Conservation (phyloP, 2,329 filamentous ascomycete genomes). For the Rasamsonia emersonii region DNA sequence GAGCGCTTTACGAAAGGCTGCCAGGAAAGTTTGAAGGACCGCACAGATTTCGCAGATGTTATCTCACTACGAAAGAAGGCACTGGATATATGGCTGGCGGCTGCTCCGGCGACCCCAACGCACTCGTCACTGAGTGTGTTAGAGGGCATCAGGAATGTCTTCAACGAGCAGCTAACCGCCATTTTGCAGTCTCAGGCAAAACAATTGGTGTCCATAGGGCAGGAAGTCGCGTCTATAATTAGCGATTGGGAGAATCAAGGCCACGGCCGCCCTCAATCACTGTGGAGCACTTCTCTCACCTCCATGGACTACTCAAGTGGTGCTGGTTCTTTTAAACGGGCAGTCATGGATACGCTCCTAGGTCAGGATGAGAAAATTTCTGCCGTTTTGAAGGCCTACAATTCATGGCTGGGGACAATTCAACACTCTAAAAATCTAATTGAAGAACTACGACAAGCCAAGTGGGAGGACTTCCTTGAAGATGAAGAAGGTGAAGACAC, state of each 20-base stretch:
- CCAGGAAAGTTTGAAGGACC: slow-evolving; percentile 48
- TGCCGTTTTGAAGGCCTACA: slow-evolving; percentile 54
- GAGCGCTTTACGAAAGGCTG: slow-evolving; percentile 55
- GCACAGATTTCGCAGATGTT: slow-evolving; percentile 59
- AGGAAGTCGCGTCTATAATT: slow-evolving; percentile 54
- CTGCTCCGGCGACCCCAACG: slow-evolving; percentile 51
- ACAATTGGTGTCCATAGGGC: slow-evolving; percentile 57
- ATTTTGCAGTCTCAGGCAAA: slow-evolving; percentile 57
- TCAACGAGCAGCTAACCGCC: slow-evolving; percentile 59
- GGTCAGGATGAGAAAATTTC: slow-evolving; percentile 63
- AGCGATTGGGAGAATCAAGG: slow-evolving; percentile 50
- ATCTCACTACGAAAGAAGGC: slow-evolving; percentile 61
- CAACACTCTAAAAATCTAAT: slow-evolving; percentile 36
- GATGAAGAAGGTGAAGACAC: slow-evolving; percentile 29
- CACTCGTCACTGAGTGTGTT: slow-evolving; percentile 54
- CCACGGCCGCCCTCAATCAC: slow-evolving; percentile 42
- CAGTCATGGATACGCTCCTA: slow-evolving; percentile 60
- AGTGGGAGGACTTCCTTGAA: slow-evolving; percentile 30
- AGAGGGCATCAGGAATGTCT: slow-evolving; percentile 56
- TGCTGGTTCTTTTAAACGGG: slow-evolving; percentile 59
- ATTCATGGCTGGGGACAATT: slow-evolving; percentile 66
- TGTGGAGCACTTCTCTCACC: slow-evolving; percentile 62
- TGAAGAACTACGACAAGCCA: slow-evolving; percentile 25
- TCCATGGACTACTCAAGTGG: slow-evolving; percentile 58
- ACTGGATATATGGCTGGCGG: slow-evolving; percentile 66